Conservation (phyloP, 768 basidiomycete species). For the Cystobasidium tubakii region DNA sequence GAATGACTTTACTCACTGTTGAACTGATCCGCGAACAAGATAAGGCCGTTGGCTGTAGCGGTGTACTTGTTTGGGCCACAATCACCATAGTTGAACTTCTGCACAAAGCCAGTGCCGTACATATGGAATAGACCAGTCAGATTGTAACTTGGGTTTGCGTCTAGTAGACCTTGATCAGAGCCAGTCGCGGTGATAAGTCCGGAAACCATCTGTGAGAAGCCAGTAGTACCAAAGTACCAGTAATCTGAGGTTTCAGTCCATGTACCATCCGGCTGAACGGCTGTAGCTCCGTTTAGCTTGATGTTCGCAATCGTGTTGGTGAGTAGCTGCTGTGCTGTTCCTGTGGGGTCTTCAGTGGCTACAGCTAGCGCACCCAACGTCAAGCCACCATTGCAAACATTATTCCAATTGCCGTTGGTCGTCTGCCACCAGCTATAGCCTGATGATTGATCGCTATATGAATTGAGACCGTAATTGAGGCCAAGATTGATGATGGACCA, state of each 20-base stretch:
- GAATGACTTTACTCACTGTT: conserved; percentile 27
- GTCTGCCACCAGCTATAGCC: conserved; percentile 44
- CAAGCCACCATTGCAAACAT: conserved; percentile 79
- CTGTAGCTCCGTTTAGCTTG: conserved; percentile 63
- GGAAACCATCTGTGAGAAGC: conserved; percentile 73
- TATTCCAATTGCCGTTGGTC: conserved; percentile 76
- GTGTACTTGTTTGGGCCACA: conserved; percentile 92
- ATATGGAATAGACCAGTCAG: conserved; percentile 83
- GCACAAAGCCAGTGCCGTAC: conserved; percentile 73
- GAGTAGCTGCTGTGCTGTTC: conserved; percentile 64
- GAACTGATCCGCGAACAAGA: conserved; percentile 47
- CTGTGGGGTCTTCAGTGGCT: conserved; percentile 65
- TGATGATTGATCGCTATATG: conserved; percentile 29
- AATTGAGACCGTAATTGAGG: conserved; percentile 50
- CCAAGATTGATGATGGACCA: conserved; percentile 71
- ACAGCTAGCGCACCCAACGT: conserved; percentile 89
- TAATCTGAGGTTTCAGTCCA: conserved; percentile 89
- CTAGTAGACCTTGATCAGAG: conserved; percentile 66
- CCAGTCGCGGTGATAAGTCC: conserved; percentile 80
- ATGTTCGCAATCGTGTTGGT: conserved; percentile 67
- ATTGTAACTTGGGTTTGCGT: conserved; percentile 62
- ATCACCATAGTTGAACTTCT: conserved; percentile 67
- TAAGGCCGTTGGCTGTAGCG: conserved; percentile 52
- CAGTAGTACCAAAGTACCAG: conserved; percentile 46
- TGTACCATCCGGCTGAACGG: conserved; percentile 62